Base-by-base conservation (phyloP, 2,329 filamentous ascomycete genomes). In the Calonectria naviculata region DNA sequence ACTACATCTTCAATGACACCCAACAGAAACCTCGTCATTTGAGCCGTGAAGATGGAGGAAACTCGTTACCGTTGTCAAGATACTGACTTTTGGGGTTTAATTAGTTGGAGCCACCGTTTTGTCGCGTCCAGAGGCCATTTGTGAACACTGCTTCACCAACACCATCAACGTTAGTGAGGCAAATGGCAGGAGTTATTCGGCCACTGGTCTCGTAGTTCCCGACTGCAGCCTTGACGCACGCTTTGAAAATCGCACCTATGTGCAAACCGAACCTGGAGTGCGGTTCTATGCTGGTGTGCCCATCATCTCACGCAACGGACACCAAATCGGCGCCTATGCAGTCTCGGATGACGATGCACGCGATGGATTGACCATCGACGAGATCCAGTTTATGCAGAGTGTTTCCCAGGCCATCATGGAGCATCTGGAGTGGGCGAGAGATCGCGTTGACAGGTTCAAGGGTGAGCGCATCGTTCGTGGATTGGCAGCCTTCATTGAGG, bases 271-370 rank as follows among this genome's bases (percentile, higher is more conserved):
- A 36, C 76, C 78, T 10, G 79, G 78, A 13, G 78, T 83, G 7
- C 79, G 82, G 21, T 84, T 84, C 70, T 84, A 83, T 49, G 82
- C 82, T 6, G 83, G 81, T 17, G 90, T 92, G 0, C 91, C 91
- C 0, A 89, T 93, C 64, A 86, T 87, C 29, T 90, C 89, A 3
- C 86, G 86, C 1, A 76, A 78, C 5, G 87, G 86, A 41, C 86
- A 88, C 31, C 87, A 89, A 58, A 89, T 93, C 67, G 92, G 92
- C 15, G 87, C 86, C 9, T 90, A 91, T 69, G 87, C 88, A 63
- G 86, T 93, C 2, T 82, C 91, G 4, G 91, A 93, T 73, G 86
- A 89, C 46, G 84, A 84, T 19, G 86, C 89, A 0, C 87, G 89
- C 17, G 76, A 87, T 52, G 87, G 86, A 0, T 76, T 93, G 21